Evolutionary conservation across 331 rosid genomes (phyloP).

Genomic region (Spiraea crenata): DNA sequence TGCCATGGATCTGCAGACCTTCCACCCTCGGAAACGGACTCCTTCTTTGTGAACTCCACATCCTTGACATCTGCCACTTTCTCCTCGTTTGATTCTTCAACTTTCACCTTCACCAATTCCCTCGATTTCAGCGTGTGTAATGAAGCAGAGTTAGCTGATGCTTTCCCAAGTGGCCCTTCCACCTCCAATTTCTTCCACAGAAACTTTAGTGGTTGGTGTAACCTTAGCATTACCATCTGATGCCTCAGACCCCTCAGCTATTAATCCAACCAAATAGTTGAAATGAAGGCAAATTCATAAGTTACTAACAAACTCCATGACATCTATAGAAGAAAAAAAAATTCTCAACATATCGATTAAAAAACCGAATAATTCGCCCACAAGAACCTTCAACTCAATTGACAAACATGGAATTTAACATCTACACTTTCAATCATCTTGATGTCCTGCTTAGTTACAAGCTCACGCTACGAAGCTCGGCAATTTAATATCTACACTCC

Average conservation of each 20-base stretch:
- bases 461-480: too few relatives aligned
- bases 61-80: slow-evolving; percentile 18
- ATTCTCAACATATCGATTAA: background rate
- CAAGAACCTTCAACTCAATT: background rate
- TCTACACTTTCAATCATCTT: background rate
- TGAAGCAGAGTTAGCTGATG: slow-evolving; percentile 21
- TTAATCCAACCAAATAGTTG: background rate
- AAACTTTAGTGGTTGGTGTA: slow-evolving; percentile 21
- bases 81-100: slow-evolving; percentile 31
- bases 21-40: slow-evolving; percentile 24
- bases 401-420: background rate
- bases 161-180: slow-evolving; percentile 37
- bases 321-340: background rate
- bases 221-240: slow-evolving; percentile 25
- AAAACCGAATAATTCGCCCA: background rate
- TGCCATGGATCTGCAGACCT: background rate
- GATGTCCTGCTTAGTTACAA: too few relatives aligned
- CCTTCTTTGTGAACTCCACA: slow-evolving; percentile 27
- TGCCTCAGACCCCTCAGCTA: slow-evolving; percentile 32
- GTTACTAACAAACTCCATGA: background rate
- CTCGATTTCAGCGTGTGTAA: slow-evolving; percentile 20
- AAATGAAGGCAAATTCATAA: background rate
- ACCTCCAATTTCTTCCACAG: slow-evolving; percentile 24
- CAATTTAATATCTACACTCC: too few relatives aligned
- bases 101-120: slow-evolving; percentile 32